Conservation (phyloP, 768 basidiomycete species). For the Trametes cingulata region DNA sequence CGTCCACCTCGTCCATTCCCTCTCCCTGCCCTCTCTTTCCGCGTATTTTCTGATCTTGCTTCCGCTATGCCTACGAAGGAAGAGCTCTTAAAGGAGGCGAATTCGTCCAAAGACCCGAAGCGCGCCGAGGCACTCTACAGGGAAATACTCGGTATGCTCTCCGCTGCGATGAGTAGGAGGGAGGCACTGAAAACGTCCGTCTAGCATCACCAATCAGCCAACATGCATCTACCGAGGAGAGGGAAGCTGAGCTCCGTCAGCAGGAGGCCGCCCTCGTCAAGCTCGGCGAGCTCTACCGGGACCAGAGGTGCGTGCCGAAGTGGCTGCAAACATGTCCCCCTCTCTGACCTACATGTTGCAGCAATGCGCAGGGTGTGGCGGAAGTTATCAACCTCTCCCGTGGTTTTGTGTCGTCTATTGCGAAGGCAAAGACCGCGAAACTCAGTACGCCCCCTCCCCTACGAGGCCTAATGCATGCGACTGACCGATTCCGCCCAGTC, state of each 20-base stretch:
- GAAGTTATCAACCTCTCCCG: conserved; percentile 83
- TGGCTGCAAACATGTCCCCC: neutral
- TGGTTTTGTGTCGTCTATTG: conserved; percentile 86
- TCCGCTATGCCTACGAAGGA: conserved; percentile 34
- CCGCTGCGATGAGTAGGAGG: too few relatives aligned
- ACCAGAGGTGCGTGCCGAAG: conserved; percentile 63
- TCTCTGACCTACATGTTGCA: conserved; percentile 32
- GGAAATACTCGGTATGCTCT: conserved; percentile 54
- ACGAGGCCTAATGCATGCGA: neutral
- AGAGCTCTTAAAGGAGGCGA: conserved; percentile 59
- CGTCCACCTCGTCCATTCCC: neutral
- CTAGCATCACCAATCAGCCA: conserved; percentile 13
- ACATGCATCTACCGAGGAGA: conserved; percentile 35
- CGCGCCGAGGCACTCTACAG: conserved; percentile 77
- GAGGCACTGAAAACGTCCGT: neutral
- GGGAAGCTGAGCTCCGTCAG: conserved; percentile 64
- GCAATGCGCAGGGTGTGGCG: conserved; percentile 83
- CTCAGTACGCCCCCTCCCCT: conserved; percentile 59
- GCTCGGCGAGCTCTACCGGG: conserved; percentile 84
- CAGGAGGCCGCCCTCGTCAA: conserved; percentile 86
- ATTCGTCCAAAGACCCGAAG: conserved; percentile 49
- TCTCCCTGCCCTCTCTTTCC: neutral
- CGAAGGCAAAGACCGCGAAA: conserved; percentile 97
- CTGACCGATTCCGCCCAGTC: conserved; percentile 48
- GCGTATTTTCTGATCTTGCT: neutral